Evolutionary conservation across 2,329 filamentous ascomycete species (phyloP), one percentile per base, ranked within the genome.

Genomic region (Immersiporthe knoxdaviesiana): DNA sequence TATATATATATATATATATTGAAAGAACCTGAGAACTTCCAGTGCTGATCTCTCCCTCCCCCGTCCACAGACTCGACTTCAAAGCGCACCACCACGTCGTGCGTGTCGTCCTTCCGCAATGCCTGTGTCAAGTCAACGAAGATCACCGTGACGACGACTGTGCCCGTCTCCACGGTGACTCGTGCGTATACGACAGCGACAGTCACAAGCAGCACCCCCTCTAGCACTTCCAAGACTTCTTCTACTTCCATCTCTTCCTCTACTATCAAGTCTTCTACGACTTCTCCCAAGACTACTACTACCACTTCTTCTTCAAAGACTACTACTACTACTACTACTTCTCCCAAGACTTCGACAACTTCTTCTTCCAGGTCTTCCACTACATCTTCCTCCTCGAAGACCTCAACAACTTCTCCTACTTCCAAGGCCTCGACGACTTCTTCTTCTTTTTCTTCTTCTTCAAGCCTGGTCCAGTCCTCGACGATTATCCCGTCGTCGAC

Each of bases 101-200:
- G 61, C 39, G 41, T 24, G 30, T 18, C 41, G 7, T 12, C 27
- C 16, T 30, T 63, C 30, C 39, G 11, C 27, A 32, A 32, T 30
- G 18, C 30, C n/a, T 63, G 61, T 47, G 3, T 50, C 39, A 47
- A 50, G 39, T 21, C 24, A 11, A 63, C 61, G 21, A 50, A 14
- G 14, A 11, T 21, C 0, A 32, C 18, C 5, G 24, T 32, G 5
- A 63, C 61, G 16, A 30, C 61, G 24, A 50, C 41, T 14, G 41
- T 63, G 30, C 61, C 61, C n/a, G 61, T 63, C n/a, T 47, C 61
- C 14, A 63, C 61, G 11, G 39, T 63, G 24, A 63, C 61, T 18
- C 8, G 5, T 30, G 61, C 61, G 16, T 21, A n/a, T 24, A 63
- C 61, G 39, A 63, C 61, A 35, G 8, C 32, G 24, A 47, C 61